Percentiles rank a stretch among this genome's conserved stretches.
Conservation (phyloP, 805 yeast species). For the Metschnikowia continentalis region DNA sequence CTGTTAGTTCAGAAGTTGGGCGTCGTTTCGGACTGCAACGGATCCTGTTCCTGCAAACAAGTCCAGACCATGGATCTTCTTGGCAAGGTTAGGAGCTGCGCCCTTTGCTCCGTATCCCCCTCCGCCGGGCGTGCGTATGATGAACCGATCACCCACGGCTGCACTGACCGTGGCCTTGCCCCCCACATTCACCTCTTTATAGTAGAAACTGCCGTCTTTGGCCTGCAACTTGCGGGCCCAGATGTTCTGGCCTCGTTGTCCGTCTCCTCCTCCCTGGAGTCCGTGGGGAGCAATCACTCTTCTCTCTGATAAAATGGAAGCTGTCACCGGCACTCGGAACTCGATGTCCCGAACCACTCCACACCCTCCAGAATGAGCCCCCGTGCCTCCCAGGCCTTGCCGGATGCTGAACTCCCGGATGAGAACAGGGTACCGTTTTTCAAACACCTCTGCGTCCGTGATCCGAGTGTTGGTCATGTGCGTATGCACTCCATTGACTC, state of each 20-base stretch:
- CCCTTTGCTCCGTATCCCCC: constrained; percentile 36
- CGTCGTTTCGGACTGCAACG: constrained; percentile 28
- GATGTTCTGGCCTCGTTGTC: constrained; percentile 55
- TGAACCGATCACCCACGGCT: constrained; percentile 38
- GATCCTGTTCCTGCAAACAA: constrained; percentile 32
- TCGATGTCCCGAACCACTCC: constrained; percentile 20
- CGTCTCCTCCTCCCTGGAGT: constrained; percentile 75
- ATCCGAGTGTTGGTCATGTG: constrained; percentile 20
- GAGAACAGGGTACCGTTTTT: constrained; percentile 19
- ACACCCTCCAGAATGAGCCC: constrained; percentile 15
- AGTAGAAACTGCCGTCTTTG: constrained; percentile 21
- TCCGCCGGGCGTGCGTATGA: constrained; percentile 42
- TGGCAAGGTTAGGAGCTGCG: constrained; percentile 1
- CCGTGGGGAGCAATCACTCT: constrained; percentile 86
- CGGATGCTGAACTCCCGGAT: constrained; percentile 17
- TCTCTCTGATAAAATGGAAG: constrained; percentile 70
- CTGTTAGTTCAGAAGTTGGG: constrained; percentile 34
- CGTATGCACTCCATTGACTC: constrained; percentile 17
- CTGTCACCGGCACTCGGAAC: constrained; percentile 18
- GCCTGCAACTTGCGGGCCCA: constrained; percentile 27
- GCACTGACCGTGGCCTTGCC: constrained; percentile 21
- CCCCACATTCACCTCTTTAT: constrained; percentile 16
- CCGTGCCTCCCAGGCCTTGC: constrained; percentile 15
- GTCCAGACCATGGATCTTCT: constrained; percentile 14
- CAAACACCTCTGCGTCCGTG: constrained; percentile 20